Evolutionary conservation across 164 flowering plant species (phyloP).

Genomic region (grape (Vitis vinifera)): DNA sequence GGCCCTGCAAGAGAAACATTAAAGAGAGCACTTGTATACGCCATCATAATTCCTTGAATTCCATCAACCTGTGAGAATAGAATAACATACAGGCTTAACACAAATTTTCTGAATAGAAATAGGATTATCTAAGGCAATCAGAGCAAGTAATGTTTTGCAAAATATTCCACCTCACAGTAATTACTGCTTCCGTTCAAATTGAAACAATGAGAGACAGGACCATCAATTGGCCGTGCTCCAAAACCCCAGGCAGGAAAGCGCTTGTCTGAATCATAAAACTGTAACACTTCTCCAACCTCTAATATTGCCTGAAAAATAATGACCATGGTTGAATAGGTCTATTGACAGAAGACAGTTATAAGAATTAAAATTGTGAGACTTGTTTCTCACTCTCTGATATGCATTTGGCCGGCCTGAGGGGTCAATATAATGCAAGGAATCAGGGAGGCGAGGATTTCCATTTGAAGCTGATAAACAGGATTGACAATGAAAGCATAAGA

Average conservation of each 20-base stretch:
- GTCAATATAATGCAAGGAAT: slow-evolving; percentile 81
- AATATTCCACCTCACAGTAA: slow-evolving; percentile 52
- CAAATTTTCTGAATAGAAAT: neutral
- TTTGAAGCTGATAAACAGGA: slow-evolving; percentile 61
- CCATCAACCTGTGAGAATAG: slow-evolving; percentile 61
- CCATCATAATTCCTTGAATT: slow-evolving; percentile 65
- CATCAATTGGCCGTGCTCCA: slow-evolving; percentile 85
- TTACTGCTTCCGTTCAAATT: slow-evolving; percentile 71
- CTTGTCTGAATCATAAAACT: slow-evolving; percentile 66
- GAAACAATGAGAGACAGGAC: slow-evolving; percentile 81
- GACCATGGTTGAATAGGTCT: neutral
- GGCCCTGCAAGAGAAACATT: slow-evolving; percentile 79
- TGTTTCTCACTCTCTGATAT: slow-evolving; percentile 60
- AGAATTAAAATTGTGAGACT: neutral
- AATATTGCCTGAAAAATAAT: slow-evolving; percentile 49
- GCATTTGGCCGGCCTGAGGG: slow-evolving; percentile 75
- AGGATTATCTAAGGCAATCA: neutral
- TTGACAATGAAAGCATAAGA: slow-evolving; percentile 8
- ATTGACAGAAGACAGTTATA: neutral
- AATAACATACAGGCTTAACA: slow-evolving; percentile 3
- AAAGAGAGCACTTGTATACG: slow-evolving; percentile 63
- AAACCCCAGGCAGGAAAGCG: slow-evolving; percentile 83
- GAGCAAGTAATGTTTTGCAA: neutral
- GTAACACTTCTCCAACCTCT: slow-evolving; percentile 69
- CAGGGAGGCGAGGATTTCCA: slow-evolving; percentile 83